These are phyloP conservation scores for Cadophora sp. DNA, from an alignment of 2,329 filamentous ascomycete genomes.

Conservation along the genomic window DNA sequence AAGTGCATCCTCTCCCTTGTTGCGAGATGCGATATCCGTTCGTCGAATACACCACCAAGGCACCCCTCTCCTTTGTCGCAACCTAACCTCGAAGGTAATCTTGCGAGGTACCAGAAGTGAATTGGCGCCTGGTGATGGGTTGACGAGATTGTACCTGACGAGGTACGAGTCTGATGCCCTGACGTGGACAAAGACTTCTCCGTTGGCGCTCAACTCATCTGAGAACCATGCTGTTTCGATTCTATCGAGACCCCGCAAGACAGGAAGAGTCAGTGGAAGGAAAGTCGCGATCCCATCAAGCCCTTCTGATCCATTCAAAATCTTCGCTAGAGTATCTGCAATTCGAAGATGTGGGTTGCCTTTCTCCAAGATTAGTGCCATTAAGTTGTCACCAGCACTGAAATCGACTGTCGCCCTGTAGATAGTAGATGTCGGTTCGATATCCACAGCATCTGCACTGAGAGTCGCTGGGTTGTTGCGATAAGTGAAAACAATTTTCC, in stretches of 20 bases:
- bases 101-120: slow-evolving; percentile 44
- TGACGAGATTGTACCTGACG: slow-evolving; percentile 58
- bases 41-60: slow-evolving; percentile 45
- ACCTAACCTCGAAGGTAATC: slow-evolving; percentile 59
- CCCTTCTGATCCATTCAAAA: slow-evolving; percentile 60
- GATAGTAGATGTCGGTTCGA: slow-evolving; percentile 26
- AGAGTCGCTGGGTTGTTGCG: slow-evolving; percentile 43
- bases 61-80: slow-evolving; percentile 56
- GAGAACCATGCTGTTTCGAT: slow-evolving; percentile 62
- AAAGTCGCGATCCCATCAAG: slow-evolving; percentile 61
- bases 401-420: slow-evolving; percentile 67
- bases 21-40: slow-evolving; percentile 32
- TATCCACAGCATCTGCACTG: slow-evolving; percentile 31
- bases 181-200: slow-evolving; percentile 59
- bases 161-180: slow-evolving; percentile 63
- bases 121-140: slow-evolving; percentile 30
- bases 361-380: slow-evolving; percentile 64
- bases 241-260: slow-evolving; percentile 66
- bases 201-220: slow-evolving; percentile 48
- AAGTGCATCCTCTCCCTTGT: slow-evolving; percentile 46
- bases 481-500: slow-evolving; percentile 74
- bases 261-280: slow-evolving; percentile 66
- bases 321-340: slow-evolving; percentile 61
- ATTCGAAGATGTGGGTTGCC: slow-evolving; percentile 73
- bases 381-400: slow-evolving; percentile 52